Base-by-base conservation (phyloP, 1,284 basidiomycete genomes). In the Tilletia indica region DNA sequence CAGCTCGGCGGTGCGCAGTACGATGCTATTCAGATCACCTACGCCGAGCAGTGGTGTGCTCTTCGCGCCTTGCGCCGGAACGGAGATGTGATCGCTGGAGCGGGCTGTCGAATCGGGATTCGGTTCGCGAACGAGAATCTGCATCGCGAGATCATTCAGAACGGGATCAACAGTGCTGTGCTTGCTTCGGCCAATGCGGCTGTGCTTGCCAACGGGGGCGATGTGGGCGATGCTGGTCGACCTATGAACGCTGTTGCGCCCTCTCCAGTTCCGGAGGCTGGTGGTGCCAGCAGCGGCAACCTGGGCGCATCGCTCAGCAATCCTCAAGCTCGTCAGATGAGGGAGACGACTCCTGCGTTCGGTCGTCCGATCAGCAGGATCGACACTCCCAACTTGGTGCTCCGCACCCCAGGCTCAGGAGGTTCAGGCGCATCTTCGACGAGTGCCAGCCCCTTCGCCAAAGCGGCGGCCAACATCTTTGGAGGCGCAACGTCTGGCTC, bases 111-210 rank as follows among this genome's bases (percentile, higher is more conserved):
- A 21, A 38, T 64, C 34, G 61, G 61, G 1, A 64, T 64, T n/a
- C 61, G 61, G 3, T 64, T 64, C 61, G 36, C 12, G 31, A 64
- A 64, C 36, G 61, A 64, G 61, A 64, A 64, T 21, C 34, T 64
- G 36, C 61, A 64, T 34, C 61, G 61, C 4, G 61, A 64, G 34
- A 38, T 64, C 36, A 38, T 64, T 6, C 61, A 64, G 34, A 64
- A 64, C 19, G 61, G 61, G 34, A 64, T 64, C 61, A 64, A 64
- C 61, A 64, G 61, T 21, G 36, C 61, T 12, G 61, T 64, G 36
- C 61, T 64, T 9, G 36, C 61, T 6, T 39, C 61, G 34, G 61
- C 61, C 8, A 38, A 64, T 16, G 61, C 61, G 31, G 61, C 61
- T 12, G 61, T 64, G 19, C 38, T 64, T 11, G 61, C 61, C 8